These are phyloP conservation scores for Boletus sensibilis DNA, from an alignment of 768 basidiomycete genomes.

Conservation along the genomic window DNA sequence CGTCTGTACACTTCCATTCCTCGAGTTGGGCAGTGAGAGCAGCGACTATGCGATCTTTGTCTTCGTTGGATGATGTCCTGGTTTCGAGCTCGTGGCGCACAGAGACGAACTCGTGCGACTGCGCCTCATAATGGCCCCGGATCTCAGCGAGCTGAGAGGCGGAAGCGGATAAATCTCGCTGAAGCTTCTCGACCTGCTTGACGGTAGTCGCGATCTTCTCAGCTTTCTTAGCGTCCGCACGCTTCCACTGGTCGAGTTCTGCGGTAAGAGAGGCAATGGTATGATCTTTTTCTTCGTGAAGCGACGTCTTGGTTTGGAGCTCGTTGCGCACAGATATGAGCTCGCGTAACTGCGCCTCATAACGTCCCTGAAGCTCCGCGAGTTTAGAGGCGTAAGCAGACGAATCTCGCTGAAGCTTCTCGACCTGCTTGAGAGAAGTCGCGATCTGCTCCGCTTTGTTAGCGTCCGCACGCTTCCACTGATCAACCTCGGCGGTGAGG, in stretches of 20 bases:
- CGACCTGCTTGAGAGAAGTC: too few species aligned
- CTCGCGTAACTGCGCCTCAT: neutral
- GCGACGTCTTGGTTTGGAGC: neutral
- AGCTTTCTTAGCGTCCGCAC: neutral
- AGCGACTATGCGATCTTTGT: neutral
- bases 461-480: too few species aligned
- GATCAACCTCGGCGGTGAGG: neutral
- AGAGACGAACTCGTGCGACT: neutral
- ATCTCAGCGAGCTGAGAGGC: neutral
- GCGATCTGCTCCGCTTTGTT: neutral
- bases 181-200: neutral
- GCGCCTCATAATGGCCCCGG: neutral
- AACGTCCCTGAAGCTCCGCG: neutral
- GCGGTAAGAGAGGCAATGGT: neutral
- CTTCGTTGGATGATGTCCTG: neutral
- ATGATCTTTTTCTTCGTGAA: neutral
- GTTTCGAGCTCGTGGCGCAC: neutral
- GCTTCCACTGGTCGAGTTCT: neutral
- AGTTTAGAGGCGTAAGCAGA: neutral
- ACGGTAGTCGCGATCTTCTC: neutral
- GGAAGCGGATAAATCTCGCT: neutral
- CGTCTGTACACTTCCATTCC: neutral
- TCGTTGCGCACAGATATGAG: neutral
- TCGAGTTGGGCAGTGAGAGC: neutral
- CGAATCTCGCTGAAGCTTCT: neutral